Evolutionary conservation across 495 filamentous ascomycete genomes (phyloP).

Genomic region (Annulohypoxylon maeteangense): DNA sequence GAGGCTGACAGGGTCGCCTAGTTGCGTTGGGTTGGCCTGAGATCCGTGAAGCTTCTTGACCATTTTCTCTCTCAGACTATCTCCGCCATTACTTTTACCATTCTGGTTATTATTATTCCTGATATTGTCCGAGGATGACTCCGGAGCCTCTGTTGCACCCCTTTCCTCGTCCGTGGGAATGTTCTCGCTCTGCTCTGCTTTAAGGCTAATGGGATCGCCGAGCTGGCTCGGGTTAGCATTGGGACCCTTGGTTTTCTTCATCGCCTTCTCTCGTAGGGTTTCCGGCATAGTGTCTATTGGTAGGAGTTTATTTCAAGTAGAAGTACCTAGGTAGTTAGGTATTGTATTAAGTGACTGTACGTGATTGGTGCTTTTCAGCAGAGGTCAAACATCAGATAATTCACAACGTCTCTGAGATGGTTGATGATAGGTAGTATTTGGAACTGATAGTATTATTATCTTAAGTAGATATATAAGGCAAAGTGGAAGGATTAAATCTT

Average conservation of each 20-base stretch:
- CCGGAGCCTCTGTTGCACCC: constrained; percentile 17
- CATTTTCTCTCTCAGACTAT: constrained; percentile 46
- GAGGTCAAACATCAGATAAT: not conserved
- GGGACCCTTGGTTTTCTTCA: constrained; percentile 50
- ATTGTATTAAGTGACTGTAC: not conserved
- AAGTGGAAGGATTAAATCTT: constrained; percentile 12
- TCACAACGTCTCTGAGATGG: not conserved
- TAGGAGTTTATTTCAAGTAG: not conserved
- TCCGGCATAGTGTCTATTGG: constrained; percentile 38
- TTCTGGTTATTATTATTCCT: not conserved
- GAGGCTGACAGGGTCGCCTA: constrained; percentile 56
- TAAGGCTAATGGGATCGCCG: constrained; percentile 57
- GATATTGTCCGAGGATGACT: not conserved
- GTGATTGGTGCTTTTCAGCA: not conserved
- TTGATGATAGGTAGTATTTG: not conserved
- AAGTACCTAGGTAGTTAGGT: not conserved
- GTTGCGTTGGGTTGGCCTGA: constrained; percentile 53
- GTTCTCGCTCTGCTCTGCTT: constrained; percentile 52
- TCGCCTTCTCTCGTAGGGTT: constrained; percentile 50
- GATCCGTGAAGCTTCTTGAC: constrained; percentile 51
- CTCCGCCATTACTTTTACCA: not conserved
- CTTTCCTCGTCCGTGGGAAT: constrained; percentile 36
- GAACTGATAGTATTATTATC: constrained; percentile 6
- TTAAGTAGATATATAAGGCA: not conserved
- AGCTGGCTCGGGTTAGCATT: constrained; percentile 56